Conservation (phyloP, 2,329 filamentous ascomycete species). For the Neurospora crassa region DNA sequence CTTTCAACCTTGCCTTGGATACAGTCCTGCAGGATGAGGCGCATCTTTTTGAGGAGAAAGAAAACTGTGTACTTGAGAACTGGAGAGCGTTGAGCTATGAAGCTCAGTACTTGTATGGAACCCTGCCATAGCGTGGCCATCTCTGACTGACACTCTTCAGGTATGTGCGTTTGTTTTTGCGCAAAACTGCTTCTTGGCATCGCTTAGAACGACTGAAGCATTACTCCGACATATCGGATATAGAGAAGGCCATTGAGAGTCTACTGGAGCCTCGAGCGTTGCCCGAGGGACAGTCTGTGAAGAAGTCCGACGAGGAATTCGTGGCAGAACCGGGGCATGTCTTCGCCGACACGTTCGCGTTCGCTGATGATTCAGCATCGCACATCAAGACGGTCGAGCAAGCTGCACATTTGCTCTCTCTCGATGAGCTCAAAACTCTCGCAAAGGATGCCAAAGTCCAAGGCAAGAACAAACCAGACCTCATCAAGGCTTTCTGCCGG, state of each 20-base stretch:
- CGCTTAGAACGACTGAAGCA: slow-evolving; percentile 70
- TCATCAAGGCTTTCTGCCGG: slow-evolving; percentile 63
- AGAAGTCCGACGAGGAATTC: slow-evolving; percentile 13
- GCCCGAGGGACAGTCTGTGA: slow-evolving; percentile 28
- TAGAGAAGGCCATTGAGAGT: slow-evolving; percentile 52
- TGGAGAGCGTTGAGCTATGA: slow-evolving; percentile 74
- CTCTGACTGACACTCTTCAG: slow-evolving; percentile 32
- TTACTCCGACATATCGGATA: slow-evolving; percentile 70
- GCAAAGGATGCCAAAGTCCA: slow-evolving; percentile 80
- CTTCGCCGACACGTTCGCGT: slow-evolving; percentile 55
- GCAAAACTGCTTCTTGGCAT: slow-evolving; percentile 89
- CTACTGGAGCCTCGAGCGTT: slow-evolving; percentile 52
- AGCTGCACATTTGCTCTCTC: slow-evolving; percentile 67
- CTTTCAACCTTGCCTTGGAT: slow-evolving; percentile 85
- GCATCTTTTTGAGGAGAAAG: slow-evolving; percentile 75
- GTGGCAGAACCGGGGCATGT: slow-evolving; percentile 28
- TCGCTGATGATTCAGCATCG: slow-evolving; percentile 69
- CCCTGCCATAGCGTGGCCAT: neutral
- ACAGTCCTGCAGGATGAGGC: slow-evolving; percentile 84
- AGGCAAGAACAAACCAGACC: slow-evolving; percentile 78
- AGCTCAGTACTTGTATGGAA: slow-evolving; percentile 73
- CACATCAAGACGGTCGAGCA: slow-evolving; percentile 72
- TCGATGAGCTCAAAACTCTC: slow-evolving; percentile 78
- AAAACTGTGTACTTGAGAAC: slow-evolving; percentile 63
- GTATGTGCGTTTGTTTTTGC: slow-evolving; percentile 85